A percentile compares a stretch with the other conserved stretches of the same genome.
Evolutionary conservation across 257 asterid genomes (phyloP).

Genomic region (Verbascum thapsus): DNA sequence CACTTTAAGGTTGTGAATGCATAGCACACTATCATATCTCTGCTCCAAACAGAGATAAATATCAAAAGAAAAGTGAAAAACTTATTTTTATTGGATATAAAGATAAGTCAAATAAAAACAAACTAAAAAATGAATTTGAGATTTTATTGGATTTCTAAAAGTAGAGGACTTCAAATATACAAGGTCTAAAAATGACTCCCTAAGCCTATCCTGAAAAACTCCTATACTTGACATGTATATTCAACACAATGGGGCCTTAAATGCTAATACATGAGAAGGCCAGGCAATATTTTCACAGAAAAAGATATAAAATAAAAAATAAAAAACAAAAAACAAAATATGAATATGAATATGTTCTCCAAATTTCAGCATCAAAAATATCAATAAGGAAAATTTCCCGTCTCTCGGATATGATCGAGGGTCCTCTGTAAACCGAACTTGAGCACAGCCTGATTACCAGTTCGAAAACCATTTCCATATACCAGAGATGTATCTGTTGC

Average conservation of each 20-base stretch:
- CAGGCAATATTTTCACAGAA: constrained; percentile 16
- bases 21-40: too few relatives aligned
- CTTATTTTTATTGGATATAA: too few relatives aligned
- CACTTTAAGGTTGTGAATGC: too few relatives aligned
- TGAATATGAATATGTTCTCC: not conserved
- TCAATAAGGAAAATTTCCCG: constrained; percentile 3
- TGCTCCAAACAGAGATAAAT: too few relatives aligned
- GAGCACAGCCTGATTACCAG: constrained; percentile 73
- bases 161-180: constrained; percentile 29
- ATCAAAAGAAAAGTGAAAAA: too few relatives aligned
- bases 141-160: constrained; percentile 29
- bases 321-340: not conserved
- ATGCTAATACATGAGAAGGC: constrained; percentile 29
- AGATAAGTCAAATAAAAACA: not conserved
- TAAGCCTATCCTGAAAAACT: constrained; percentile 32
- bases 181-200: constrained; percentile 38
- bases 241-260: constrained; percentile 31
- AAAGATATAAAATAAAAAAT: too few relatives aligned
- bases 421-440: constrained; percentile 77
- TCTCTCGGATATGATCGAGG: constrained; percentile 40
- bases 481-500: constrained; percentile 81
- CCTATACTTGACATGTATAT: constrained; percentile 36
- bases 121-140: constrained; percentile 20
- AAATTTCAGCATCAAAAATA: constrained; percentile 11
- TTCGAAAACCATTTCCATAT: constrained; percentile 87